Evolutionary conservation across 371 early-diverging fungal species (phyloP).

Genomic region (Syncephalastrum contaminatum): DNA sequence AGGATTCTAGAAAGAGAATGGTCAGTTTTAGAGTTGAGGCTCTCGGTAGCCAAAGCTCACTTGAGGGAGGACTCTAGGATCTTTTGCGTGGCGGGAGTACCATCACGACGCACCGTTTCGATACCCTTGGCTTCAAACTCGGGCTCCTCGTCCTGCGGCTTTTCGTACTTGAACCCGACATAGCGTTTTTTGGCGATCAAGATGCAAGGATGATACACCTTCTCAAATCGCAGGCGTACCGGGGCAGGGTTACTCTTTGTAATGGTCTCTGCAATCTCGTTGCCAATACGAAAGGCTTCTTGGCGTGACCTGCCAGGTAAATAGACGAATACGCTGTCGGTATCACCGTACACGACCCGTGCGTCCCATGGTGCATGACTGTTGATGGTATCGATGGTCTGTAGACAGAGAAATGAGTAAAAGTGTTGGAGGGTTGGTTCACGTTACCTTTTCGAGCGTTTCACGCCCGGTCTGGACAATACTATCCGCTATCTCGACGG

Average conservation of each 20-base stretch:
- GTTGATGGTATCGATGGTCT: slow-evolving; percentile 71
- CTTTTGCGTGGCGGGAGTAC: slow-evolving; percentile 75
- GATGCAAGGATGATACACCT: slow-evolving; percentile 87
- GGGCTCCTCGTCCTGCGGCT: slow-evolving; percentile 55
- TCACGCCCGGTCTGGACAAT: slow-evolving; percentile 86
- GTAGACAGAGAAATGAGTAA: too few relatives aligned
- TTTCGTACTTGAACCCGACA: slow-evolving; percentile 82
- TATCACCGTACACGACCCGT: slow-evolving; percentile 89
- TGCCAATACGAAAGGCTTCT: slow-evolving; percentile 77
- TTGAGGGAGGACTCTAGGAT: slow-evolving; percentile 74
- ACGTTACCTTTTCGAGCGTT: slow-evolving; percentile 66
- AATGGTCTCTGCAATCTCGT: slow-evolving; percentile 73
- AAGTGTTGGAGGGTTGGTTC: neutral
- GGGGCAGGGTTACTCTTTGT: slow-evolving; percentile 75
- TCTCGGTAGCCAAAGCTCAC: too few relatives aligned
- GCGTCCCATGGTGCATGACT: slow-evolving; percentile 69
- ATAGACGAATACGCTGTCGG: slow-evolving; percentile 86
- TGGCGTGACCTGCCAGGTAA: slow-evolving; percentile 67
- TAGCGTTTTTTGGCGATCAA: slow-evolving; percentile 90
- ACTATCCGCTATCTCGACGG: slow-evolving; percentile 86
- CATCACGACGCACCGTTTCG: slow-evolving; percentile 89
- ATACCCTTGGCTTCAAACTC: slow-evolving; percentile 94
- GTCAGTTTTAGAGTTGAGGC: too few relatives aligned
- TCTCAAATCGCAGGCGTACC: slow-evolving; percentile 89
- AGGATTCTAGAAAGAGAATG: slow-evolving; percentile 69